Base-by-base conservation (phyloP, 305 asterid species). In the Withania somnifera region DNA sequence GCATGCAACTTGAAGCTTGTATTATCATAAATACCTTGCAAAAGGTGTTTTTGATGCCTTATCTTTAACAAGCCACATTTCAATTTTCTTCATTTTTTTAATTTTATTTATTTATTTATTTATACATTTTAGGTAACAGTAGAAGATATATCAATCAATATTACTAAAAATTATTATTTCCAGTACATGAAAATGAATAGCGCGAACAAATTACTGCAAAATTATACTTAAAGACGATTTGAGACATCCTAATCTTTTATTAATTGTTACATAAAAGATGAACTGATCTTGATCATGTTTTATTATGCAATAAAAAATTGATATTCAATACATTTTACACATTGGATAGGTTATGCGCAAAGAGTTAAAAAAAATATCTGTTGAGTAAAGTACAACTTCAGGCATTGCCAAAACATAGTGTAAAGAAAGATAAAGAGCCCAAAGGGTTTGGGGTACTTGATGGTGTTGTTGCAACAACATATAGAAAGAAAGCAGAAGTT, bases 1-100 rank as follows among this genome's bases (percentile, higher is more conserved):
- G 98, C 87, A 89, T 93, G 92, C 98, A 94, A 92, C 98, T 95
- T 75, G 91, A 95, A 87, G 95, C 90, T 85, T 94, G 95, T 91
- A 92, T n/a, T n/a, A n/a, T 91, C 63, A 84, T 81, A 36, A 93
- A 92, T 84, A 94, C 91, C 88, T 85, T 87, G 54, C 86, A 85
- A 60, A 87, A 95, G 99, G 98, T 95, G 86, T 66, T 83, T 81
- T 52, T 50, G 34, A 64, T 52, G 9, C 76, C 61, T 83, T 82
- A 26, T 71, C 57, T 64, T 51, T 81, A 69, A n/a, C 57, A 54
- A 40, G 75, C 28, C 57, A 45, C 61, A 78, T 13, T 26, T 34
- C 22, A 45, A 38, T 58, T 7, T 69, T 47, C 45, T 47, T 73
- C 40, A 69, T 84, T 69, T 64, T 38, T 60, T 71, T 57, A 40